Conservation (phyloP, 345 rosid genomes). For the Corymbia maculata region DNA sequence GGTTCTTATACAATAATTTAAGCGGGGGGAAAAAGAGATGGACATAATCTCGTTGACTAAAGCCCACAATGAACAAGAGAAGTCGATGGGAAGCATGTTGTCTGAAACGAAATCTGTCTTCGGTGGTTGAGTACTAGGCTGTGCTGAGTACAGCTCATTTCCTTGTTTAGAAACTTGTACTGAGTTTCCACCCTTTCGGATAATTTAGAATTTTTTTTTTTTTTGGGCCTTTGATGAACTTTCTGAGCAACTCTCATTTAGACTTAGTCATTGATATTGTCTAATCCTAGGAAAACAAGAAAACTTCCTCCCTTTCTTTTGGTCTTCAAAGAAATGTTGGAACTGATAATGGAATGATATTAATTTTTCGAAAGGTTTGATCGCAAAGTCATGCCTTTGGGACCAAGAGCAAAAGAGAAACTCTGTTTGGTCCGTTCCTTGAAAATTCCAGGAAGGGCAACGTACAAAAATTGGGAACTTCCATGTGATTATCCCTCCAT, state of each 20-base stretch:
- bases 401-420: background rate
- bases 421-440: background rate
- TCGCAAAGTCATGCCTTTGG: background rate
- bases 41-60: background rate
- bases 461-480: background rate
- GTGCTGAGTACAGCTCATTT: background rate
- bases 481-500: background rate
- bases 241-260: background rate
- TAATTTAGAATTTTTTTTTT: background rate
- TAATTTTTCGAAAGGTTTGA: background rate
- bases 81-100: background rate
- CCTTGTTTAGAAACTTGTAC: background rate
- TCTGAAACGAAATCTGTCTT: background rate
- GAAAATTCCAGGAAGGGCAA: background rate
- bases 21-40: background rate
- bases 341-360: background rate
- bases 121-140: background rate
- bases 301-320: background rate
- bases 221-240: background rate
- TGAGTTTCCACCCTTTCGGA: background rate
- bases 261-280: background rate
- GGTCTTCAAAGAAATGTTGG: background rate
- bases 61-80: background rate
- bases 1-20: background rate
- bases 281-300: background rate